Evolutionary conservation across 345 rosid species (phyloP), one percentile per base, ranked within the genome.

Genomic region (Hypericum perforatum): DNA sequence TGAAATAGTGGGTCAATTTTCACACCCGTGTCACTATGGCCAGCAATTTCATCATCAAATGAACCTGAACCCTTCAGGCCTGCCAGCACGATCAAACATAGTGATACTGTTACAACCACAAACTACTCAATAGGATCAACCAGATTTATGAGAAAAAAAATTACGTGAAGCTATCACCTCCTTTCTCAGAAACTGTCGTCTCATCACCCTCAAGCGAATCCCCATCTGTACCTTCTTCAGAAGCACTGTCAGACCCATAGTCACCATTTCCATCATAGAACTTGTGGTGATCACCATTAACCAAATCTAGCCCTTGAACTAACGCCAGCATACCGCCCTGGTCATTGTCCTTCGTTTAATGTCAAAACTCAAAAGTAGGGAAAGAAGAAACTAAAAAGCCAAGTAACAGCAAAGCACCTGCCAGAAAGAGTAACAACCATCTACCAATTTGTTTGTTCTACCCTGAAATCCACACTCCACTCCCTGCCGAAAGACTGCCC

Each of bases 381-480:
- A 45, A 32, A 7, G 69, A 58, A 8, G 53, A 7, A 37, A 11
- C 5, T 37, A 43, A 29, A 37, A 9, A 54, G 14, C 37, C 5
- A 66, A 29, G 59, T 40, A 51, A 9, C 16, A 42, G 46, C 50
- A 42, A 49, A 43, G 70, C 51, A 92, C 98, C 98, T 88, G 98
- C 98, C 98, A 92, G 69, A 88, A 92, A 40, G 95, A 88, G 80
- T 92, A 92, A 60, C 98, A 88, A 62, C 98, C 96, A 64, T 92
- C 98, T 50, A 92, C 95, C 64, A 92, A 73, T 66, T 92, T 92
- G 72, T 92, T 92, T n/a, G 82, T 74, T 82, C 96, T 77, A 61
- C 98, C 98, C 73, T 92, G 98, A 74, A 92, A 88, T 64, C 98
- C 98, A 64, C 84, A 71, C 70, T 92, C 98, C 43, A 82, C 71